A percentile compares a stretch with the other conserved stretches of the same genome.
phyloP scores from a whole-genome alignment of 2,329 filamentous ascomycete genomes.

The Phaeosphaeria sp. region DNA sequence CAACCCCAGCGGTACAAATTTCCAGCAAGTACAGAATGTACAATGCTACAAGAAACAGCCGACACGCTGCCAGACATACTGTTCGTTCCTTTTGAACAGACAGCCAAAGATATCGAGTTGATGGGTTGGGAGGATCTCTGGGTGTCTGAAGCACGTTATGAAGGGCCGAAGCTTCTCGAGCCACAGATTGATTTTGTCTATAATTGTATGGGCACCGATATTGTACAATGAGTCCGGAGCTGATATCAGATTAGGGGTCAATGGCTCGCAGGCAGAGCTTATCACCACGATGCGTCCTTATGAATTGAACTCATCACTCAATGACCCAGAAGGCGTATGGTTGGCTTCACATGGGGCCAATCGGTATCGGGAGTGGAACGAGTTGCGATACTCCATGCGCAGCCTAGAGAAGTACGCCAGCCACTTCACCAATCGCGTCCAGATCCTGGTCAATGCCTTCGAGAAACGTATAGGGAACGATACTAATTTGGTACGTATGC shows the following conservation, averaged over 20 bases:
- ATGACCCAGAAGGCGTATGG: slow-evolving; percentile 51
- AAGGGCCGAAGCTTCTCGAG: slow-evolving; percentile 42
- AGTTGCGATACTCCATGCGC: slow-evolving; percentile 54
- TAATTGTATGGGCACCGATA: too few relatives aligned
- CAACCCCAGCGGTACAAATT: neutral
- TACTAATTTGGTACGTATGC: slow-evolving; percentile 12
- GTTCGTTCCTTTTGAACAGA: slow-evolving; percentile 50
- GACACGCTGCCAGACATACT: slow-evolving; percentile 49
- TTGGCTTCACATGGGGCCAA: slow-evolving; percentile 52
- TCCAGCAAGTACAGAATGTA: neutral
- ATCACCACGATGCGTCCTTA: slow-evolving; percentile 46
- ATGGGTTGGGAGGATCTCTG: slow-evolving; percentile 54
- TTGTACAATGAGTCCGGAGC: too few relatives aligned
- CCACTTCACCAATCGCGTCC: slow-evolving; percentile 52
- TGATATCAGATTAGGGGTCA: slow-evolving; percentile 44
- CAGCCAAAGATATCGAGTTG: slow-evolving; percentile 46
- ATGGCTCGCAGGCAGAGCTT: slow-evolving; percentile 51
- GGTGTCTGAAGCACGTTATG: slow-evolving; percentile 46
- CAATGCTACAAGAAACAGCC: slow-evolving; percentile 23
- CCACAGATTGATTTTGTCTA: slow-evolving; percentile 55
- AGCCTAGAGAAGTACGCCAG: slow-evolving; percentile 52
- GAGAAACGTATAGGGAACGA: slow-evolving; percentile 12
- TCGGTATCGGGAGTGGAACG: slow-evolving; percentile 55
- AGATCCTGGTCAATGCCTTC: slow-evolving; percentile 53
- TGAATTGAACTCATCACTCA: slow-evolving; percentile 51